Conservation (phyloP, 1,284 basidiomycete species). For the Porphyrellus sp. region DNA sequence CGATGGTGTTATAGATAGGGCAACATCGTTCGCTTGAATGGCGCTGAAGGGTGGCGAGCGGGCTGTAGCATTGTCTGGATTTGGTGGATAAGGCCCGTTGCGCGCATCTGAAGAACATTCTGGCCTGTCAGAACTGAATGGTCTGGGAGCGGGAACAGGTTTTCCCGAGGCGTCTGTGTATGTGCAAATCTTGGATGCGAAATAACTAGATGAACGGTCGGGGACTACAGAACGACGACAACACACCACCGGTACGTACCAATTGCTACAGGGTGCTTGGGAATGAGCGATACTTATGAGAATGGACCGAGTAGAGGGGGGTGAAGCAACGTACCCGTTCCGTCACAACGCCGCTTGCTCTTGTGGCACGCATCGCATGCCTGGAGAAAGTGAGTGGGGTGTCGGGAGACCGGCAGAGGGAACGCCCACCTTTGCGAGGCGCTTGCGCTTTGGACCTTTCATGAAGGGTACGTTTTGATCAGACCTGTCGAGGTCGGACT, state of each 20-base stretch:
- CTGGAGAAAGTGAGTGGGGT: slow-evolving; percentile 36
- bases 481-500: slow-evolving; percentile 23
- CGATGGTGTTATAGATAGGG: slow-evolving; percentile 13
- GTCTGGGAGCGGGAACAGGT: slow-evolving; percentile 66
- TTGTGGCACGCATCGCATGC: slow-evolving; percentile 82
- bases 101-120: slow-evolving; percentile 24
- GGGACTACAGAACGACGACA: background rate
- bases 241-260: slow-evolving; percentile 42
- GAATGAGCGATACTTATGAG: slow-evolving; percentile 11
- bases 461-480: slow-evolving; percentile 39
- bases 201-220: slow-evolving; percentile 50
- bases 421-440: slow-evolving; percentile 60
- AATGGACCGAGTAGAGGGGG: slow-evolving; percentile 12
- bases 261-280: slow-evolving; percentile 76
- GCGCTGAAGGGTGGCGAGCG: slow-evolving; percentile 18
- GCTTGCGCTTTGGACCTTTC: slow-evolving; percentile 62
- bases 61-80: slow-evolving; percentile 13
- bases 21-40: slow-evolving; percentile 18
- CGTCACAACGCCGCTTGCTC: slow-evolving; percentile 78
- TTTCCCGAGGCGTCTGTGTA: slow-evolving; percentile 79
- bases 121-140: slow-evolving; percentile 27
- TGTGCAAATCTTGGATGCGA: slow-evolving; percentile 73
- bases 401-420: slow-evolving; percentile 4
- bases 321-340: slow-evolving; percentile 54
- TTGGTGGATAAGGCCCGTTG: slow-evolving; percentile 14